Percentiles rank a stretch among this genome's conserved stretches.
Evolutionary conservation across 1,139 yeast species (phyloP).

Genomic region (Scheffersomyces insectosa): DNA sequence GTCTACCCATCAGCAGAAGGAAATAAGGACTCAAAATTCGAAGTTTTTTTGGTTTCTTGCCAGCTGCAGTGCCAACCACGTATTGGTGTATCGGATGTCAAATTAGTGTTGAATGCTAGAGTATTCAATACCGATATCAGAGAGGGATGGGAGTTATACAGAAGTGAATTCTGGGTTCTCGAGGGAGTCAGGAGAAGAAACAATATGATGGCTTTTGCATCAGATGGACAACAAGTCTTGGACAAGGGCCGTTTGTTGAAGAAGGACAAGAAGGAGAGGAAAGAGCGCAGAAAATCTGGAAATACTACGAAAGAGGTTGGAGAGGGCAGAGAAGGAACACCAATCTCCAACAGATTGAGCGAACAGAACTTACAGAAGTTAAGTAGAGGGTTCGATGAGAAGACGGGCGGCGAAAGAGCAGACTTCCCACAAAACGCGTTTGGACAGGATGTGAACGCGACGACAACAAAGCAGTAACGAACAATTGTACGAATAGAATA

Average conservation of each 20-base stretch:
- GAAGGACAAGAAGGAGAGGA: slow-evolving; percentile 39
- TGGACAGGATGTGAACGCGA: too few relatives aligned
- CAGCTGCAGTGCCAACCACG: slow-evolving; percentile 51
- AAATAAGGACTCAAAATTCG: slow-evolving; percentile 38
- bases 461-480: too few relatives aligned
- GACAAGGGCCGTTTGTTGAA: slow-evolving; percentile 30
- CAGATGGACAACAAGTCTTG: slow-evolving; percentile 14
- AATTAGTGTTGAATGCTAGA: slow-evolving; percentile 76
- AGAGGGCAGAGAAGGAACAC: background rate
- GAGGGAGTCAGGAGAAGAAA: slow-evolving; percentile 74
- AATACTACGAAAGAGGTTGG: slow-evolving; percentile 3
- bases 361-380: slow-evolving; percentile 30
- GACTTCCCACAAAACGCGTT: too few relatives aligned
- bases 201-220: slow-evolving; percentile 37
- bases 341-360: slow-evolving; percentile 20
- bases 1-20: slow-evolving; percentile 35
- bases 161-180: slow-evolving; percentile 91
- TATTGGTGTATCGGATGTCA: slow-evolving; percentile 53
- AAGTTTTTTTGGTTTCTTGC: slow-evolving; percentile 43
- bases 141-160: slow-evolving; percentile 93
- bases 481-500: too few relatives aligned
- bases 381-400: slow-evolving; percentile 4
- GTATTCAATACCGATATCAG: slow-evolving; percentile 80
- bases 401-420: background rate
- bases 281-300: slow-evolving; percentile 31